Base-by-base conservation (phyloP, 768 basidiomycete genomes). In the Trametes cubensis region DNA sequence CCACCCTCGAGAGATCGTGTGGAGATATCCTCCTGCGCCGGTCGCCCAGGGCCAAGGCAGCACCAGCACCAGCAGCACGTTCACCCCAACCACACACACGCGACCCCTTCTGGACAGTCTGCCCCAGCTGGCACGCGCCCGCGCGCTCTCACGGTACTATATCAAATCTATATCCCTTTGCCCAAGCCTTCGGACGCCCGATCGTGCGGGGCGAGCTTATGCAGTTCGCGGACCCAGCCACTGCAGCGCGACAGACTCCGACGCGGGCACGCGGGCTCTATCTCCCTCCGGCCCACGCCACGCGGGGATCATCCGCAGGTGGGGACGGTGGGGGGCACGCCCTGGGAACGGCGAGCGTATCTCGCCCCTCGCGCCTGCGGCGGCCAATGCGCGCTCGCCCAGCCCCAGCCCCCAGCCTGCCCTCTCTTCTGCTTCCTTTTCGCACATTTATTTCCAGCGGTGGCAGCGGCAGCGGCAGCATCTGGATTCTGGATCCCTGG, bases 121-220 rank as follows among this genome's bases (percentile, higher is more conserved):
- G 48, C 20, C 45, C 48, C 47, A 39, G 1, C 42, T 23, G 58
- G 41, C 41, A 42, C 49, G 20, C 49, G 47, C 26, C 57, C 38
- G 26, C 42, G 28, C 48, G 20, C 49, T 52, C 58, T 28, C 58
- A 52, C 58, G 28, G 49, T 40, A 38, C 40, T 45, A 45, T 59
- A 59, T 59, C 58, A 59, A 59, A 44, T 28, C 21, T 47, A 18
- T 48, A 40, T 51, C 58, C 58, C 58, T 44, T 28, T 52, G 58
- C 58, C 58, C 58, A 34, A 30, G 41, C 58, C 28, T 42, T 39
- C 39, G 39, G 25, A 41, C 26, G 57, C 48, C 17, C 38, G 46
- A 48, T 49, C 56, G 30, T 18, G 23, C 40, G 46, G 48, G 21
- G 39, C 26, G 38, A 49, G 10, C 48, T 21, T 44, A 18, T 23